Evolutionary conservation across 768 basidiomycete genomes (phyloP).

Genomic region (Auriscalpium microsporum): DNA sequence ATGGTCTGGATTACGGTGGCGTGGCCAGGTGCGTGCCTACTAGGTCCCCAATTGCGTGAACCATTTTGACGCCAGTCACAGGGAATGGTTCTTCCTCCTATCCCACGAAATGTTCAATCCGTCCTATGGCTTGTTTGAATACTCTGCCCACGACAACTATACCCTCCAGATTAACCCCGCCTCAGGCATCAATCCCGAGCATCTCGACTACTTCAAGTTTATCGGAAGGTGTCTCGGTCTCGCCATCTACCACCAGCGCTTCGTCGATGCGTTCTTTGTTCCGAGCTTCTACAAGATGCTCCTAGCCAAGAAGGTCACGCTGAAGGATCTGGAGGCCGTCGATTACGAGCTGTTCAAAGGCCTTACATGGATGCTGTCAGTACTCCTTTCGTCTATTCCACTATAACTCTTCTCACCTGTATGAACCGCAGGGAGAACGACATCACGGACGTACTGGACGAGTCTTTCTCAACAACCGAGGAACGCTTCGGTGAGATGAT

Average conservation of each 20-base stretch:
- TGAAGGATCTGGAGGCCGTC: constrained; percentile 62
- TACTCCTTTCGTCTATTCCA: constrained; percentile 4
- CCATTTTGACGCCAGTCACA: constrained; percentile 19
- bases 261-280: constrained; percentile 75
- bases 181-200: constrained; percentile 68
- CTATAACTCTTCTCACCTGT: not conserved
- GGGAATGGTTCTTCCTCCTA: constrained; percentile 83
- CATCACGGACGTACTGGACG: constrained; percentile 66
- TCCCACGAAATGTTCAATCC: constrained; percentile 81
- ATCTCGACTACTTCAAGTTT: constrained; percentile 75
- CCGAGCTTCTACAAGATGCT: constrained; percentile 78
- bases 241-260: constrained; percentile 70
- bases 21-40: constrained; percentile 47
- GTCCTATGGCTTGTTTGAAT: constrained; percentile 75
- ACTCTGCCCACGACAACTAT: constrained; percentile 73
- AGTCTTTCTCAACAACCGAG: constrained; percentile 63
- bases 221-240: constrained; percentile 68
- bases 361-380: constrained; percentile 69
- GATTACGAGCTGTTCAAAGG: constrained; percentile 64
- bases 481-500: constrained; percentile 70
- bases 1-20: constrained; percentile 73
- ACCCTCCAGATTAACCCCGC: constrained; percentile 75
- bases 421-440: constrained; percentile 50
- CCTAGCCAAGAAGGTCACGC: constrained; percentile 46
- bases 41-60: not conserved